These are phyloP conservation scores for Neodidymelliopsis sp. DNA, from an alignment of 2,329 filamentous ascomycete genomes.

Conservation along the genomic window DNA sequence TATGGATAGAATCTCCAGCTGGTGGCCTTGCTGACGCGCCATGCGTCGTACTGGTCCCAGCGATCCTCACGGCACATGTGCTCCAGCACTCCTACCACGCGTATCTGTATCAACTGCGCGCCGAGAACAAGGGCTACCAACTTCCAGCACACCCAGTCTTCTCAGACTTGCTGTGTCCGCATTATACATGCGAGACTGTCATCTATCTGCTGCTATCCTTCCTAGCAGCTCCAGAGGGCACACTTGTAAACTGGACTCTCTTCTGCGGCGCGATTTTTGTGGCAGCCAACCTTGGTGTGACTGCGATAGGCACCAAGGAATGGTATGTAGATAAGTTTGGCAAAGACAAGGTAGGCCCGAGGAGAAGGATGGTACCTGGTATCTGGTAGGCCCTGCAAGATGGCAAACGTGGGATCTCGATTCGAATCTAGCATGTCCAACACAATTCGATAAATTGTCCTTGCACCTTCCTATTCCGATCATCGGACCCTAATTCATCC, in stretches of 20 bases:
- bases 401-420: slow-evolving; percentile 7
- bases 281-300: slow-evolving; percentile 78
- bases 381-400: slow-evolving; percentile 35
- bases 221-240: slow-evolving; percentile 72
- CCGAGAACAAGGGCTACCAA: slow-evolving; percentile 70
- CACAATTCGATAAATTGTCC: slow-evolving; percentile 4
- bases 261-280: slow-evolving; percentile 76
- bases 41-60: slow-evolving; percentile 62
- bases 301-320: slow-evolving; percentile 75
- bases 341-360: slow-evolving; percentile 35
- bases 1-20: slow-evolving; percentile 81
- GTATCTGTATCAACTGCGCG: slow-evolving; percentile 54
- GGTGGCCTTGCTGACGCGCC: slow-evolving; percentile 44
- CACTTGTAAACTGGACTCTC: slow-evolving; percentile 75
- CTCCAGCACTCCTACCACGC: slow-evolving; percentile 71
- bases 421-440: slow-evolving; percentile 7
- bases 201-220: slow-evolving; percentile 83
- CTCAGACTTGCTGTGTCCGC: slow-evolving; percentile 76
- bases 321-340: slow-evolving; percentile 56
- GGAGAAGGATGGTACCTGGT: slow-evolving; percentile 43
- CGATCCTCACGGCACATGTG: slow-evolving; percentile 74
- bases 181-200: slow-evolving; percentile 88
- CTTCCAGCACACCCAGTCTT: slow-evolving; percentile 79
- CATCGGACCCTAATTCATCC: background rate
- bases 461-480: slow-evolving; percentile 4